A percentile compares a stretch with the other conserved stretches of the same genome.
Conservation (phyloP, 192 early-diverging fungal species). For the Entomortierella chlamydospora region DNA sequence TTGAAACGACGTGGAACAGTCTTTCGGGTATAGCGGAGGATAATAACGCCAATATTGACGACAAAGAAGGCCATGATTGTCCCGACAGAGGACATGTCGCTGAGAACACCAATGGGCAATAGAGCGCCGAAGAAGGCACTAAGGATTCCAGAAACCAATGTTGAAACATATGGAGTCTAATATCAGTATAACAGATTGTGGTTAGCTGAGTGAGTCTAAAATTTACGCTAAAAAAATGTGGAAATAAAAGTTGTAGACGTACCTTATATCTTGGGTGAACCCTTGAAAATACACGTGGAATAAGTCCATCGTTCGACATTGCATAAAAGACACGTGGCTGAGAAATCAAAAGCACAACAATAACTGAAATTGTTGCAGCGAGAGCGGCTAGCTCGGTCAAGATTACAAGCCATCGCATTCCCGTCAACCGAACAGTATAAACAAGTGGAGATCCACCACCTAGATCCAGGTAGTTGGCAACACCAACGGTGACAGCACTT, state of each 20-base stretch:
- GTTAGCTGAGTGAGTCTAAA: no score
- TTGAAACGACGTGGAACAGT: constrained; percentile 75
- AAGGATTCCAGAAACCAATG: constrained; percentile 71
- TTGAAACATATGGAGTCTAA: constrained; percentile 80
- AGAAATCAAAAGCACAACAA: constrained; percentile 78
- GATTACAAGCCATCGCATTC: constrained; percentile 77
- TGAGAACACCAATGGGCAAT: constrained; percentile 85
- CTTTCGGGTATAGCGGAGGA: constrained; percentile 81
- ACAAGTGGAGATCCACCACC: constrained; percentile 67
- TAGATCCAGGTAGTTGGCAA: constrained; percentile 68
- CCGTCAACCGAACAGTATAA: constrained; percentile 50
- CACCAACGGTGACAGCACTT: constrained; percentile 79
- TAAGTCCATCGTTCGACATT: constrained; percentile 91
- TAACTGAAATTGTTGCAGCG: constrained; percentile 82
- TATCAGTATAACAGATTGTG: no score
- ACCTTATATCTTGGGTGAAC: constrained; percentile 75
- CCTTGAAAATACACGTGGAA: constrained; percentile 78
- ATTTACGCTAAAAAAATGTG: not conserved
- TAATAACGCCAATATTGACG: constrained; percentile 79
- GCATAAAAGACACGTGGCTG: constrained; percentile 91
- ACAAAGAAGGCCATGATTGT: constrained; percentile 88
- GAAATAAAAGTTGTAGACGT: not conserved
- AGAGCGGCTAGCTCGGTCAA: constrained; percentile 84
- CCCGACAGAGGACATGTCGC: constrained; percentile 87
- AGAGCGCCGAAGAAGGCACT: constrained; percentile 76